Percentiles rank a stretch among this genome's conserved stretches.
These are phyloP conservation scores for Aspergillus cristatus DNA, from an alignment of 495 filamentous ascomycete genomes.

Conservation along the genomic window DNA sequence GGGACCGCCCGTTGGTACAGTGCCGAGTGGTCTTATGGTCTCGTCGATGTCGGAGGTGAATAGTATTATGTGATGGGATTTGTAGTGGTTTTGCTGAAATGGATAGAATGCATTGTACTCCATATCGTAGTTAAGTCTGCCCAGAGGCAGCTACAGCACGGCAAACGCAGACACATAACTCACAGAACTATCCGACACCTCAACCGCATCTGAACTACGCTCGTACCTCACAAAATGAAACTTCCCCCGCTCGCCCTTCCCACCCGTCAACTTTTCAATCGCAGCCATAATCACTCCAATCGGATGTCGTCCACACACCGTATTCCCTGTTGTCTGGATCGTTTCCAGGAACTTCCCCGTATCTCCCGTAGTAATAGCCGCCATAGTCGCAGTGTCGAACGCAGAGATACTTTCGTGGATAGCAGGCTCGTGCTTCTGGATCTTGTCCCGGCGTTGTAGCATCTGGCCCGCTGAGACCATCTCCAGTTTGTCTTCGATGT, in stretches of 20 bases:
- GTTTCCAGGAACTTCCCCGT: slow-evolving; percentile 59
- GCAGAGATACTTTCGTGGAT: slow-evolving; percentile 81
- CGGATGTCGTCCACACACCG: slow-evolving; percentile 90
- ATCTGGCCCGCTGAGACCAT: slow-evolving; percentile 27
- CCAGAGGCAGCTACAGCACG: slow-evolving; percentile 19
- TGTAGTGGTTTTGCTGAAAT: no score
- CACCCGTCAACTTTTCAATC: slow-evolving; percentile 48
- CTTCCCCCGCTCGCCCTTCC: slow-evolving; percentile 37
- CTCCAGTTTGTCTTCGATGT: slow-evolving; percentile 18
- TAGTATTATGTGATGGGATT: not conserved
- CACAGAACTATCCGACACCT: slow-evolving; percentile 73
- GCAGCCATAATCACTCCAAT: slow-evolving; percentile 93
- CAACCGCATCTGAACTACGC: slow-evolving; percentile 68
- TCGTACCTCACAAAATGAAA: slow-evolving; percentile 91
- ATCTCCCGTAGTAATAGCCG: slow-evolving; percentile 65
- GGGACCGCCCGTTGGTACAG: no score
- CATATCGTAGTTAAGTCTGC: no score
- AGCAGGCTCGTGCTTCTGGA: slow-evolving; percentile 35
- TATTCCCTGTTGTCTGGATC: slow-evolving; percentile 70
- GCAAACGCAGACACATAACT: slow-evolving; percentile 65
- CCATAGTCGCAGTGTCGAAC: slow-evolving; percentile 75
- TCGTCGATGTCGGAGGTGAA: no score
- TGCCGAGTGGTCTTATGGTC: no score
- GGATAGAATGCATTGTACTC: no score
- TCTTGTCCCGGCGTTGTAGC: slow-evolving; percentile 30